Conservation (phyloP, 495 filamentous ascomycete genomes). For the Evernia prunastri region DNA sequence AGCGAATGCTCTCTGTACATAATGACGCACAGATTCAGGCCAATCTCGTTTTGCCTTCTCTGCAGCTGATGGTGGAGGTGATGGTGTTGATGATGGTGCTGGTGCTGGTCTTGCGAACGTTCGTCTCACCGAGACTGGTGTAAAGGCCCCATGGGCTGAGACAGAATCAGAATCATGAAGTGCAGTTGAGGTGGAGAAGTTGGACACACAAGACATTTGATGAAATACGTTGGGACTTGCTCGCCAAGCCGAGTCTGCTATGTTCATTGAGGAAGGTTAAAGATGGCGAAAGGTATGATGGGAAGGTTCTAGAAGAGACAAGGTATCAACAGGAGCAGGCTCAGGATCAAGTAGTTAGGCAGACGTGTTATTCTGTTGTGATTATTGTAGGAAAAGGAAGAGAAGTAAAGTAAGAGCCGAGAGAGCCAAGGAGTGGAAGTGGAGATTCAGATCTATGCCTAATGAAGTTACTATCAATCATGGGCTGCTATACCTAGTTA, state of each 20-base stretch:
- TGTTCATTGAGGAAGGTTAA: slow-evolving; percentile 9
- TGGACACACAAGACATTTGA: slow-evolving; percentile 16
- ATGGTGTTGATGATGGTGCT: slow-evolving; percentile 19
- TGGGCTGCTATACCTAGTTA: too few species aligned
- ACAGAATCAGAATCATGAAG: slow-evolving; percentile 3
- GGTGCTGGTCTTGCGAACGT: slow-evolving; percentile 30
- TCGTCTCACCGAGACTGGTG: slow-evolving; percentile 32
- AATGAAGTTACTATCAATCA: slow-evolving; percentile 1
- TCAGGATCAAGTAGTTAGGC: not conserved
- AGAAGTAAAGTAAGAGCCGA: not conserved
- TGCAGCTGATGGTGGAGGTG: slow-evolving; percentile 26
- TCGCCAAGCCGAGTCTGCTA: slow-evolving; percentile 9
- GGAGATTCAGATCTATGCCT: not conserved
- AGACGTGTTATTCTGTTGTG: not conserved
- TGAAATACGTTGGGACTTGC: slow-evolving; percentile 6
- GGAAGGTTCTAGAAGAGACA: not conserved
- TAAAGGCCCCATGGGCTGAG: slow-evolving; percentile 24
- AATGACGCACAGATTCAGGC: slow-evolving; percentile 67
- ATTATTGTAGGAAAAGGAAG: not conserved
- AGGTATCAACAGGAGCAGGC: not conserved
- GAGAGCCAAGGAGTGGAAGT: not conserved
- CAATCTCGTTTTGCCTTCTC: slow-evolving; percentile 57
- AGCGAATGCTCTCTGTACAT: slow-evolving; percentile 79
- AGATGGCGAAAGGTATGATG: not conserved
- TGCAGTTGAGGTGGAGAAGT: slow-evolving; percentile 3